Conservation (phyloP, 1,284 basidiomycete species). For the Flammula alnicola region DNA sequence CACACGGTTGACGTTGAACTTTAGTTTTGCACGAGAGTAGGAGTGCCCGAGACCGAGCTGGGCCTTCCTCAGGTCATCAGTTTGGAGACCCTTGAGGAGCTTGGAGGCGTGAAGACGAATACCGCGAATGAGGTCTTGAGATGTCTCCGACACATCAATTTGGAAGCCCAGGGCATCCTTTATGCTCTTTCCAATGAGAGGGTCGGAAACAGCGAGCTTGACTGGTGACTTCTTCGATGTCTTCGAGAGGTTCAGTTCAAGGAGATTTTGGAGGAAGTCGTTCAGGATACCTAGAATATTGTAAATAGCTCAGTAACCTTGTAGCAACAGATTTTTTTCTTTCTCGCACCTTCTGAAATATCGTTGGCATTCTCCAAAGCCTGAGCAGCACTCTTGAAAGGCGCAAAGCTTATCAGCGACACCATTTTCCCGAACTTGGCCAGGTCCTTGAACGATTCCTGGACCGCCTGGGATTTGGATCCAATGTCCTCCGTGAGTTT, state of each 20-base stretch:
- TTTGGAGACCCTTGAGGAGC: conserved; percentile 88
- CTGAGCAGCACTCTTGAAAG: conserved; percentile 95
- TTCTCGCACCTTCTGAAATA: conserved; percentile 85
- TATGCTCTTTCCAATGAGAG: conserved; percentile 81
- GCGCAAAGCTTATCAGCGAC: conserved; percentile 88
- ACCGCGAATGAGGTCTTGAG: conserved; percentile 91
- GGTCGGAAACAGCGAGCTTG: conserved; percentile 85
- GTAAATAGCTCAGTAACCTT: conserved; percentile 6
- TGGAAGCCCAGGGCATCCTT: conserved; percentile 78
- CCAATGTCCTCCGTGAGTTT: conserved; percentile 91
- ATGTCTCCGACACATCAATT: conserved; percentile 88
- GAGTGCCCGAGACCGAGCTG: conserved; percentile 98
- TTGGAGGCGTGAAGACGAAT: conserved; percentile 93
- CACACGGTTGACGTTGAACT: conserved; percentile 99
- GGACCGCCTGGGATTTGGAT: conserved; percentile 84
- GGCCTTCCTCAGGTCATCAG: conserved; percentile 89
- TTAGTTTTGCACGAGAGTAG: conserved; percentile 97
- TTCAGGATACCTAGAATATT: conserved; percentile 74
- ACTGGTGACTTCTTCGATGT: conserved; percentile 83
- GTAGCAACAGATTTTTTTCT: neutral
- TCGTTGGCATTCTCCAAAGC: conserved; percentile 98
- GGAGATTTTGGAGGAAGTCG: conserved; percentile 84
- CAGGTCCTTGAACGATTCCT: conserved; percentile 87
- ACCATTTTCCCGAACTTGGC: conserved; percentile 96
- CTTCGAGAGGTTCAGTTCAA: conserved; percentile 89